Conservation (phyloP, 75 land plant species). For the Ceratopteris richardii region DNA sequence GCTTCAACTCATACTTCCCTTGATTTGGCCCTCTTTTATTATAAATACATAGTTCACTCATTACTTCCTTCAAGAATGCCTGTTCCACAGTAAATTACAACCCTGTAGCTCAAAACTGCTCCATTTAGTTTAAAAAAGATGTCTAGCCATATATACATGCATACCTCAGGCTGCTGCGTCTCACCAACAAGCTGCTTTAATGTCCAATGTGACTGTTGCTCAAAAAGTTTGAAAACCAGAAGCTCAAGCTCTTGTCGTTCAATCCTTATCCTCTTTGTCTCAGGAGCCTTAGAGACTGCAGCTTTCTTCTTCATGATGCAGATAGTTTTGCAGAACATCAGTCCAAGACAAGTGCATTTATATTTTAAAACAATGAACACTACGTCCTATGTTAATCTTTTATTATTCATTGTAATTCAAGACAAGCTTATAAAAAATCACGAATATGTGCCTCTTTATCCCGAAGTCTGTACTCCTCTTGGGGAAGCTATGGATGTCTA, state of each 20-base stretch:
- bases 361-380: too few species aligned
- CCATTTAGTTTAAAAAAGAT: not conserved
- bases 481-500: too few species aligned
- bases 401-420: too few species aligned
- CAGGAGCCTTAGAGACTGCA: constrained; percentile 51
- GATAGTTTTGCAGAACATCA: not conserved
- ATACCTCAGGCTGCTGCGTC: constrained; percentile 97
- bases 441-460: too few species aligned
- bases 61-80: constrained; percentile 95
- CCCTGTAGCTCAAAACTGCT: not conserved
- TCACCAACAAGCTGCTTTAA: constrained; percentile 88
- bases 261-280: constrained; percentile 79
- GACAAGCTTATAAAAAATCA: too few species aligned
- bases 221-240: constrained; percentile 89
- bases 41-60: constrained; percentile 88
- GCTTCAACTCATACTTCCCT: constrained; percentile 97
- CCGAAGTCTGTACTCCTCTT: too few species aligned
- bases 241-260: constrained; percentile 82
- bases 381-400: too few species aligned
- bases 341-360: not conserved
- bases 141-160: too few species aligned
- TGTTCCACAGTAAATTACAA: constrained; percentile 38
- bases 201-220: constrained; percentile 91
- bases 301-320: constrained; percentile 48
- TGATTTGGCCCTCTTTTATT: constrained; percentile 96